Base-by-base conservation (phyloP, 306 rosid genomes). In the Trifolium fragiferum region DNA sequence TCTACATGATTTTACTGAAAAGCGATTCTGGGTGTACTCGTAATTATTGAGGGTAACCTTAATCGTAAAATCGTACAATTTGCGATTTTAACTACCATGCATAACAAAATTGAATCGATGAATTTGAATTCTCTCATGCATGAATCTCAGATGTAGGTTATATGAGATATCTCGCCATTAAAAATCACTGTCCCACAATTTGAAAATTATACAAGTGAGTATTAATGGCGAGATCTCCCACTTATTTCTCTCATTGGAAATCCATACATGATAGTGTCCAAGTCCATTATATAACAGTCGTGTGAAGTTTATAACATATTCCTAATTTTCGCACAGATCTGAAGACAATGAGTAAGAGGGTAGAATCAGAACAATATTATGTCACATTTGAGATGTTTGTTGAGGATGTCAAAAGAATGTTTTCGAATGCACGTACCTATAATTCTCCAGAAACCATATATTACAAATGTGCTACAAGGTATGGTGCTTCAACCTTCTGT, bases 371-470 rank as follows among this genome's bases (percentile, higher is more conserved):
- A 80, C 97, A 84, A 74, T 92, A 94, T 80, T 94, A 92, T 25
- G 90, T 90, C 5, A 94, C 99, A 58, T 88, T 94, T 62, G 99
- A 94, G 87, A 94, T 94, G 99, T 94, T 94, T 71, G 83, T 86
- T 27, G 99, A 94, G 30, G 99, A 94, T 82, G 95, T 81, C 40
- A 88, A 81, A 83, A 92, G 99, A 83, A 94, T 94, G 97, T 92
- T 92, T 67, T 63, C 61, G 73, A 94, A 94, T 82, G 99, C 99
- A 20, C 90, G 95, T 37, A 92, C 93, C 19, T 94, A 90, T 62
- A 94, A 94, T 81, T 86, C 99, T 75, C 96, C 99, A 0, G 99
- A 94, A 27, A 94, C 97, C 27, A 94, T 94, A 50, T 94, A 94
- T 70, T 94, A 81, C 61, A 94, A 94, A 85, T 90, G 99, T 84